Evolutionary conservation across 495 filamentous ascomycete species (phyloP).

Genomic region (Lasiosphaeria miniovina): DNA sequence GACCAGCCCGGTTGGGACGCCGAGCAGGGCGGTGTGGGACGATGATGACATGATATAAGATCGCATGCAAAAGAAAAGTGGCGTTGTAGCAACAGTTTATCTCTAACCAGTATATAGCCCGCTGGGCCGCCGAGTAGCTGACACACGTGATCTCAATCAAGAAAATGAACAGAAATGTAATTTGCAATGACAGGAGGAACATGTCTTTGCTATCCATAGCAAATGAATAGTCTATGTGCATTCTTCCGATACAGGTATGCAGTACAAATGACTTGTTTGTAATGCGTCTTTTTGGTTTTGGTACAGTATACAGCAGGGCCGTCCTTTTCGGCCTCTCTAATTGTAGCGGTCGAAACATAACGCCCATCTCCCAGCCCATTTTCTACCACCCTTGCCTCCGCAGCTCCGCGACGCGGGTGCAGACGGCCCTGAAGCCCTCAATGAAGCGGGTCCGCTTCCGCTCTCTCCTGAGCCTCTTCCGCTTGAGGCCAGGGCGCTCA

Average conservation of each 20-base stretch:
- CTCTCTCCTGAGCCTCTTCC: constrained; percentile 65
- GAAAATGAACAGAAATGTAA: no score
- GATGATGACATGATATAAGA: constrained; percentile 4
- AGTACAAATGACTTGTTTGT: no score
- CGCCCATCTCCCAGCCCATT: neutral
- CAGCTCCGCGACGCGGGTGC: constrained; percentile 61
- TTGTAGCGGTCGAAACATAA: neutral
- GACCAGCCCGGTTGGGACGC: constrained; percentile 66
- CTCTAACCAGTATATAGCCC: no score
- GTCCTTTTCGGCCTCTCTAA: neutral
- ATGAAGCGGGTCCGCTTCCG: constrained; percentile 66
- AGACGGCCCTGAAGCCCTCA: constrained; percentile 58
- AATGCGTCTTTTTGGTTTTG: no score
- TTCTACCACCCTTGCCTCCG: constrained; percentile 69
- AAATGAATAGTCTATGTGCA: no score
- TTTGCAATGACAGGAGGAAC: no score
- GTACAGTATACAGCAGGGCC: neutral
- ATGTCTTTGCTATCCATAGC: no score
- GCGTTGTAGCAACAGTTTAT: neutral
- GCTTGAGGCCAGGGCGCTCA: constrained; percentile 67
- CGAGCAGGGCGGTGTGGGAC: constrained; percentile 27
- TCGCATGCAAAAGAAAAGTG: neutral
- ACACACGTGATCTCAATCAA: no score
- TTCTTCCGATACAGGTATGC: no score
- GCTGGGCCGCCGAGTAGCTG: no score